Conservation (phyloP, 345 rosid species). For the Salix koriyanagi region DNA sequence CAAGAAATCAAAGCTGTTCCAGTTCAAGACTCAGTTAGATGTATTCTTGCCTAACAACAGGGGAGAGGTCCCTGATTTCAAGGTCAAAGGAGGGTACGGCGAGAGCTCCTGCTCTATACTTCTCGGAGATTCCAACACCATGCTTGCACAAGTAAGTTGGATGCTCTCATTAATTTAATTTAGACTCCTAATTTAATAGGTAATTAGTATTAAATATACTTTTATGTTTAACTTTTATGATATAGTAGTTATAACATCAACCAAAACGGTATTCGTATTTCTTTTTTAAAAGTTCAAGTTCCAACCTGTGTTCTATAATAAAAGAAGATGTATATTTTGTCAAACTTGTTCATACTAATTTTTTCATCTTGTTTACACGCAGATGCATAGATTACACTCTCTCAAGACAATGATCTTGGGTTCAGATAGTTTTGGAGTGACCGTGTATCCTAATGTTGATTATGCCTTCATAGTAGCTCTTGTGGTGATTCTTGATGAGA, state of each 20-base stretch:
- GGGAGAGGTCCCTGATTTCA: constrained; percentile 32
- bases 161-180: too few relatives aligned
- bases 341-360: neutral
- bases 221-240: too few relatives aligned
- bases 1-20: constrained; percentile 27
- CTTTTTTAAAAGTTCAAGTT: too few relatives aligned
- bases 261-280: too few relatives aligned
- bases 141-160: constrained; percentile 36
- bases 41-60: constrained; percentile 32
- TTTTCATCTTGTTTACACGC: neutral
- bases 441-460: constrained; percentile 38
- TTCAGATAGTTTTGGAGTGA: constrained; percentile 22
- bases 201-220: too few relatives aligned
- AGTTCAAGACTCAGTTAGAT: constrained; percentile 23
- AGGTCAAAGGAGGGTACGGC: constrained; percentile 37
- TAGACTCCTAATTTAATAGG: too few relatives aligned
- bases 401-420: constrained; percentile 19
- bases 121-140: constrained; percentile 18
- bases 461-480: constrained; percentile 37
- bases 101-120: constrained; percentile 30
- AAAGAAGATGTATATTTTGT: too few relatives aligned
- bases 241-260: too few relatives aligned
- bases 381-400: constrained; percentile 38
- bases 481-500: constrained; percentile 34
- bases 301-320: too few relatives aligned